Percentiles rank a stretch among this genome's conserved stretches.
phyloP scores from a whole-genome alignment of 2,329 filamentous ascomycete genomes.

The Monosporascus sp. region DNA sequence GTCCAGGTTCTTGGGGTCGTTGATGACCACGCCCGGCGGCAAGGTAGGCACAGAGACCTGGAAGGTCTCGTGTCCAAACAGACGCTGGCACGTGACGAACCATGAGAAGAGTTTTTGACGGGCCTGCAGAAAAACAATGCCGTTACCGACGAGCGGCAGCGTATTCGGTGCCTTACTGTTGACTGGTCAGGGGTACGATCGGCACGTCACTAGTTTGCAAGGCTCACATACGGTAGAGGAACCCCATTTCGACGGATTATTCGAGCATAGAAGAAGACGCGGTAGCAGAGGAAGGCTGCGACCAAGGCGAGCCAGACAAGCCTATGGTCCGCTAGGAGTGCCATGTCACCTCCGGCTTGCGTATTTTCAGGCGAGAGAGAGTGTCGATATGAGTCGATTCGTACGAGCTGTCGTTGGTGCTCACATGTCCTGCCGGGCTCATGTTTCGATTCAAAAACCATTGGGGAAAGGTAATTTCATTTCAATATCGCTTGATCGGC shows the following conservation, averaged over 20 bases:
- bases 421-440: too few species aligned
- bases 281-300: conserved; percentile 15
- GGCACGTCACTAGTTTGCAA: background rate
- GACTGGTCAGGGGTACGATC: conserved; percentile 1
- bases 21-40: conserved; percentile 59
- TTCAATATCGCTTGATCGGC: background rate
- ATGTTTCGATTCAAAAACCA: background rate
- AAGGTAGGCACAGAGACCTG: conserved; percentile 59
- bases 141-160: conserved; percentile 55
- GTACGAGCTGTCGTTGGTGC: too few species aligned
- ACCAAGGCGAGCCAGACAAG: conserved; percentile 14
- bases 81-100: conserved; percentile 55
- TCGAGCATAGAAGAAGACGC: conserved; percentile 16
- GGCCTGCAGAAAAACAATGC: conserved; percentile 54
- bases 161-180: conserved; percentile 45
- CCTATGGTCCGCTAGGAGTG: conserved; percentile 10
- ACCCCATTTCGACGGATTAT: conserved; percentile 24
- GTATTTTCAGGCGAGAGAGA: too few species aligned
- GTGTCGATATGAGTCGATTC: too few species aligned
- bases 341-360: background rate
- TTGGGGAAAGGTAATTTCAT: background rate
- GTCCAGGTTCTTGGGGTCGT: conserved; percentile 57
- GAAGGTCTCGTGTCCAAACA: conserved; percentile 56
- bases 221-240: conserved; percentile 24
- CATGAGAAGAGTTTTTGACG: conserved; percentile 57